Conservation (phyloP, 2,329 filamentous ascomycete species). For the Colletotrichum gigasporum region DNA sequence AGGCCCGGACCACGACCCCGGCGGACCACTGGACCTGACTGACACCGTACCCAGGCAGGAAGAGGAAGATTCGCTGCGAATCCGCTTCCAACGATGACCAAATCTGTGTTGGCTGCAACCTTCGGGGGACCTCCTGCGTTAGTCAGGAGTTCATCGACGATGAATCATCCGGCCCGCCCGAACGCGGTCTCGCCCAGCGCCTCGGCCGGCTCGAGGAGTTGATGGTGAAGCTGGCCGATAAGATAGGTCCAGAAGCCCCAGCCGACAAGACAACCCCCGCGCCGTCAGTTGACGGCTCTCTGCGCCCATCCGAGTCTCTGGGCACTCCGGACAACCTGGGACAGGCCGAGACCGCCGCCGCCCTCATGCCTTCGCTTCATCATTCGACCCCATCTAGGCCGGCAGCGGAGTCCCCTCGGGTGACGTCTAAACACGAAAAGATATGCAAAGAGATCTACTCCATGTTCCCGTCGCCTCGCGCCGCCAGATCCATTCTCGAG, state of each 20-base stretch:
- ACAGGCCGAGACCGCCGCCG: constrained; percentile 35
- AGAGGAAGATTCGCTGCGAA: constrained; percentile 61
- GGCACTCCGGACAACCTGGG: constrained; percentile 31
- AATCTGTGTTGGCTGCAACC: constrained; percentile 55
- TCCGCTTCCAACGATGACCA: constrained; percentile 48
- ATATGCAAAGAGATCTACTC: constrained; percentile 20
- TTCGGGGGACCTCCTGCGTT: constrained; percentile 53
- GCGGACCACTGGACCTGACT: background rate
- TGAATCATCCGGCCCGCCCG: constrained; percentile 36
- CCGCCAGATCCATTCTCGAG: constrained; percentile 20
- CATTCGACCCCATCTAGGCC: background rate
- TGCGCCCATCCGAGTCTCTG: constrained; percentile 47
- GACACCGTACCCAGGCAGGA: constrained; percentile 31
- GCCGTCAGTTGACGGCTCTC: constrained; percentile 41
- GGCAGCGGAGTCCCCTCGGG: background rate
- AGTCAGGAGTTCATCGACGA: constrained; percentile 57
- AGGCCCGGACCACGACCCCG: background rate
- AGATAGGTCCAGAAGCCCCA: background rate
- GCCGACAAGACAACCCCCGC: constrained; percentile 25
- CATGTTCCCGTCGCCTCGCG: constrained; percentile 9
- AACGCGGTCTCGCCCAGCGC: constrained; percentile 51
- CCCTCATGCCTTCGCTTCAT: constrained; percentile 6
- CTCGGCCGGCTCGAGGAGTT: constrained; percentile 56
- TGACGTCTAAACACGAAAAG: constrained; percentile 26
- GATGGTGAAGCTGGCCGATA: constrained; percentile 52